Evolutionary conservation across 768 basidiomycete species (phyloP).

Genomic region (Lenzites betulinus): DNA sequence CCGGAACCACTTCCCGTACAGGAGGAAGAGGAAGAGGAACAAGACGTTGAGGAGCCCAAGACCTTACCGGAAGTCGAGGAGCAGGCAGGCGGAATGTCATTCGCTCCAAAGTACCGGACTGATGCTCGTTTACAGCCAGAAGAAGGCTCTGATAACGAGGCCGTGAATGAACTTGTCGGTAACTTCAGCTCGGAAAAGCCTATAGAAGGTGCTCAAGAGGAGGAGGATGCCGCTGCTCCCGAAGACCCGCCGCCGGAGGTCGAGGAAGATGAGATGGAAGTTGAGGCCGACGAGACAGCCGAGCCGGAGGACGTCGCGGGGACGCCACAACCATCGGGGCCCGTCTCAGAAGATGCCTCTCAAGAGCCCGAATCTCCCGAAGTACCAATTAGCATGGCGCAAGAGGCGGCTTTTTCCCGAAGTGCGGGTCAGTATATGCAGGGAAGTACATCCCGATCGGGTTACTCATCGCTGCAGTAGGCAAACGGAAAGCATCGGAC

Average conservation of each 20-base stretch:
- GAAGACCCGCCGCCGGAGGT: neutral
- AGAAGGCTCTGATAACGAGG: constrained; percentile 20
- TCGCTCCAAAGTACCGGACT: neutral
- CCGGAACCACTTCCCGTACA: neutral
- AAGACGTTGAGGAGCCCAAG: neutral
- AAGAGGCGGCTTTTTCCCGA: neutral
- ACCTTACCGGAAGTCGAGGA: neutral
- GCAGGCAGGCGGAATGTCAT: neutral
- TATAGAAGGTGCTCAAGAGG: neutral
- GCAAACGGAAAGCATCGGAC: constrained; percentile 67
- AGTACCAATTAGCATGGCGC: neutral
- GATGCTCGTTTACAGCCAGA: neutral
- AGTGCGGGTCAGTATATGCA: constrained; percentile 13
- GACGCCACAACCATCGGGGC: neutral
- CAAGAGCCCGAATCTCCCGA: constrained; percentile 8
- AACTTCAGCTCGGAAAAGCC: constrained; percentile 14
- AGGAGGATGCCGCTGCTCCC: neutral
- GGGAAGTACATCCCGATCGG: too few relatives aligned
- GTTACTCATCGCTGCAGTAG: constrained; percentile 34
- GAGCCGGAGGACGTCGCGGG: constrained; percentile 9
- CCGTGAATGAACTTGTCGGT: constrained; percentile 16
- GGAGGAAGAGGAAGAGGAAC: neutral
- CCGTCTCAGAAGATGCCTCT: neutral
- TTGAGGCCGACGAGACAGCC: neutral
- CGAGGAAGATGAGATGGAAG: constrained; percentile 8